A percentile compares a stretch with the other conserved stretches of the same genome.
Conservation (phyloP, 495 filamentous ascomycete genomes). For the Talaromyces wortmannii region DNA sequence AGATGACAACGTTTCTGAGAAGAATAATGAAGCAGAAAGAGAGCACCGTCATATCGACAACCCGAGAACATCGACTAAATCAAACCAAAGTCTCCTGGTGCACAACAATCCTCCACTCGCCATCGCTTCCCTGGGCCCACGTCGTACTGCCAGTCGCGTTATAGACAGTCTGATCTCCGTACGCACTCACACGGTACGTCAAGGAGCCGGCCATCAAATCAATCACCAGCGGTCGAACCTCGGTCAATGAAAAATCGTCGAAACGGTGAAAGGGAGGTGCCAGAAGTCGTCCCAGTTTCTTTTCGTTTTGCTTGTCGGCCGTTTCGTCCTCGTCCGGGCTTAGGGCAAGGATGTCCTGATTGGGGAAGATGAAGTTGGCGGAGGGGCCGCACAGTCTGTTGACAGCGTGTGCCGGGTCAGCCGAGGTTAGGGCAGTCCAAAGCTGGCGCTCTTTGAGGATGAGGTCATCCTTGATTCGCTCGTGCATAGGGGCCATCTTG, state of each 20-base stretch:
- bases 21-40: neutral
- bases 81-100: slow-evolving; percentile 34
- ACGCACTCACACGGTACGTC: slow-evolving; percentile 28
- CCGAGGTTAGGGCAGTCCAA: slow-evolving; percentile 38
- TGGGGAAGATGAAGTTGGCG: slow-evolving; percentile 32
- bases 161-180: slow-evolving; percentile 18
- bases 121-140: slow-evolving; percentile 38
- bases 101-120: slow-evolving; percentile 32
- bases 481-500: slow-evolving; percentile 34
- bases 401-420: slow-evolving; percentile 31
- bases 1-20: no score
- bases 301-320: slow-evolving; percentile 6
- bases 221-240: slow-evolving; percentile 34
- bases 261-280: slow-evolving; percentile 36
- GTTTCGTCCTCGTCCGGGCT: slow-evolving; percentile 18
- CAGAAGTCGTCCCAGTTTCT: slow-evolving; percentile 12
- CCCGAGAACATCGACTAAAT: neutral
- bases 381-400: slow-evolving; percentile 28
- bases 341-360: slow-evolving; percentile 26
- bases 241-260: slow-evolving; percentile 29
- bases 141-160: slow-evolving; percentile 29
- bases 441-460: slow-evolving; percentile 30
- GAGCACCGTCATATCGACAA: neutral
- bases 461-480: slow-evolving; percentile 36
- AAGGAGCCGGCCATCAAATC: slow-evolving; percentile 38